Base-by-base conservation (phyloP, 208 protist species). In the Leishmania turanica region DNA sequence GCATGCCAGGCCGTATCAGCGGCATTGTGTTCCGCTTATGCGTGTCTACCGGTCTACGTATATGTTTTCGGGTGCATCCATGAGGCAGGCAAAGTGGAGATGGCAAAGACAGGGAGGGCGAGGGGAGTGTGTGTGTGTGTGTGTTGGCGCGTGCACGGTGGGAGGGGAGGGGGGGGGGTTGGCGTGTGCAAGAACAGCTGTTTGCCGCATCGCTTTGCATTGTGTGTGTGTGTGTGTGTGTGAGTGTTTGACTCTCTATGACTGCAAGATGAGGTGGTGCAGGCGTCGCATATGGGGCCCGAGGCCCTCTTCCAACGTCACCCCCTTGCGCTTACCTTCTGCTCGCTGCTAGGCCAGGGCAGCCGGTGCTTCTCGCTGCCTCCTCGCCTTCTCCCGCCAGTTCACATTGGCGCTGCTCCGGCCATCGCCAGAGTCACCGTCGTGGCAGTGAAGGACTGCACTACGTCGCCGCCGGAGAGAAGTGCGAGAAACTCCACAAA, bases 401-500 rank as follows among this genome's bases (percentile, higher is more conserved):
- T 4, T 71, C 66, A 40, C 31, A 40, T 68, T 27, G 66, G 17
- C 37, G 45, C 69, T n/a, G 56, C 56, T 7, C 73, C 85, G 21
- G 72, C 53, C 42, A 45, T 65, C 49, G 34, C 82, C 77, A 97
- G 88, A 0, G 87, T 91, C 54, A 97, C 95, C 0, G 83, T 90
- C 2, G 90, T 90, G 17, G 84, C 79, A 11, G 91, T 95, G 75
- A 97, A 96, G 45, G 88, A 91, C 79, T 93, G 87, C 56, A 98
- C 87, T 21, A 91, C 81, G 37, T 95, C 92, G 34, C 93, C 95
- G n/a, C 93, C 93, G 1, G 91, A 78, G 77, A 96, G 90, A 11
- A 97, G 77, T 2, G 92, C 87, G 2, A 98, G 87, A 31, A 98
- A 79, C 83, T 98, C 95, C 78, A 97, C 86, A 70, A 98, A 96